Evolutionary conservation across 2,329 filamentous ascomycete species (phyloP).

Genomic region (Fusarium sterilihyphosum): DNA sequence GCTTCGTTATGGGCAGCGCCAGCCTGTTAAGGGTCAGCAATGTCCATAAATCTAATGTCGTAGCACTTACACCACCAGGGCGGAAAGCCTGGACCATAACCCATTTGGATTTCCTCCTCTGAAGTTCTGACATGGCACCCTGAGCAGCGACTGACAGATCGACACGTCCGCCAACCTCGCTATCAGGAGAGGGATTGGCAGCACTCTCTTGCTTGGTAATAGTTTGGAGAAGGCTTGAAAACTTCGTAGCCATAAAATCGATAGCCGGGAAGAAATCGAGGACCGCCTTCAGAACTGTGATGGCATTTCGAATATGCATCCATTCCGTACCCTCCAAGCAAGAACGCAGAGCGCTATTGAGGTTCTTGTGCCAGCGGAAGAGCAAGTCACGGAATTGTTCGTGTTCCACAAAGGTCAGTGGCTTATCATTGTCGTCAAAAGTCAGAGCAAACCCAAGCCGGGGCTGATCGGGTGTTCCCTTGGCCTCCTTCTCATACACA

Average conservation of each 20-base stretch:
- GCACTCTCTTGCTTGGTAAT: conserved; percentile 70
- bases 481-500: conserved; percentile 83
- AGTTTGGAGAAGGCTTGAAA: conserved; percentile 70
- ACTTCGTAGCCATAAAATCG: conserved; percentile 83
- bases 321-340: conserved; percentile 88
- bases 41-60: not conserved
- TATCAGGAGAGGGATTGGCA: conserved; percentile 57
- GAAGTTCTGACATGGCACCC: conserved; percentile 75
- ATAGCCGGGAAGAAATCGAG: conserved; percentile 87
- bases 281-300: conserved; percentile 85
- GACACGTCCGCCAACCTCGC: conserved; percentile 69
- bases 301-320: conserved; percentile 97
- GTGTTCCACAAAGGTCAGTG: conserved; percentile 79
- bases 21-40: conserved; percentile 42
- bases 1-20: conserved; percentile 43
- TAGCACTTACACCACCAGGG: conserved; percentile 64
- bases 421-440: conserved; percentile 73
- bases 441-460: conserved; percentile 82
- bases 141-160: conserved; percentile 80
- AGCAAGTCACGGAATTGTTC: conserved; percentile 87
- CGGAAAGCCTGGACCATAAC: conserved; percentile 79
- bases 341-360: conserved; percentile 81
- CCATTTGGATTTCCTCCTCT: conserved; percentile 74
- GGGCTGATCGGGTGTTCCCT: conserved; percentile 57
- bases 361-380: conserved; percentile 88